phyloP scores from a whole-genome alignment of 78 protist genomes.

The Dictyostelium purpureum region DNA sequence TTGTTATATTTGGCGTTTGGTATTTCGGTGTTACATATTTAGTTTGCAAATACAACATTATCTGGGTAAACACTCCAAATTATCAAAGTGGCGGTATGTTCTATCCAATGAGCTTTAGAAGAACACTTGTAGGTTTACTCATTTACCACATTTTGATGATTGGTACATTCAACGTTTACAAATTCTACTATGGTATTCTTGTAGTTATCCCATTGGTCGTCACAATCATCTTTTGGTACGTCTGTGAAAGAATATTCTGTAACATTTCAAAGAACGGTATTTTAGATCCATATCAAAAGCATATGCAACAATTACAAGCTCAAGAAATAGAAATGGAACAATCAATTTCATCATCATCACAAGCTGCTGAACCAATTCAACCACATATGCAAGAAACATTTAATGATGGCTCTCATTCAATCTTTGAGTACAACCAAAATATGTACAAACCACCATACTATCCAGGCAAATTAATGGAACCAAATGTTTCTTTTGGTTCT shows the following conservation, averaged over 20 bases:
- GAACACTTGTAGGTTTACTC: constrained; percentile 26
- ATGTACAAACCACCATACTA: constrained; percentile 2
- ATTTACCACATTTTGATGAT: constrained; percentile 77
- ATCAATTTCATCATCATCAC: not conserved
- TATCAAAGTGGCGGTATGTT: constrained; percentile 64
- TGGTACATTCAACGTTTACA: constrained; percentile 70
- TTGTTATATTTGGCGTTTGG: constrained; percentile 60
- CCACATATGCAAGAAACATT: not conserved
- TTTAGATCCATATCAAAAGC: constrained; percentile 21
- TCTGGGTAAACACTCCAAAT: constrained; percentile 59
- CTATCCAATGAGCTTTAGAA: constrained; percentile 30
- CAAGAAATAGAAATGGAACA: not conserved
- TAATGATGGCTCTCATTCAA: not conserved
- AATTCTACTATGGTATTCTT: constrained; percentile 46
- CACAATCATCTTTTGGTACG: not conserved
- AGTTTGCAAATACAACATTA: constrained; percentile 59
- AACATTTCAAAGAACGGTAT: constrained; percentile 36
- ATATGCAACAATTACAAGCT: no score
- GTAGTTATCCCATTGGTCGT: constrained; percentile 18
- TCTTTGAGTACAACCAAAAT: not conserved
- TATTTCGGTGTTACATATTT: constrained; percentile 53
- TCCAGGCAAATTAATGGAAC: not conserved
- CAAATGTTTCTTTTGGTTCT: no score
- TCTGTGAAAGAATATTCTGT: not conserved
- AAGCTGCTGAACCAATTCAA: not conserved